Conservation (phyloP, 1,139 yeast genomes). For the Wickerhamomyces sp. region DNA sequence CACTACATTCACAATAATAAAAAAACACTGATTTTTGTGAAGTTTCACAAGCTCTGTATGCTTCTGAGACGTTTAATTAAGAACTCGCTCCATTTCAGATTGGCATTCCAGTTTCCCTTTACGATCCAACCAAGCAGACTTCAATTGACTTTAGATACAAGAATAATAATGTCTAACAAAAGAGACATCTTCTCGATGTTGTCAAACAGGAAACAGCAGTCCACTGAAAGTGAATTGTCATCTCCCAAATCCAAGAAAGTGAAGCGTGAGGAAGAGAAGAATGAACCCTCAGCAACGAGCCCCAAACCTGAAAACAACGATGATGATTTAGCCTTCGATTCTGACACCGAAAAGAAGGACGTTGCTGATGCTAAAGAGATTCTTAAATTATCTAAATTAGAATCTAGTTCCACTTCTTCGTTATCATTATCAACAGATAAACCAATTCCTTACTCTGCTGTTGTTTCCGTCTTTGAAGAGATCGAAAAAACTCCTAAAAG, state of each 20-base stretch:
- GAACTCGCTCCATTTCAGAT: too few species aligned
- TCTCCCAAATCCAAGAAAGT: background rate
- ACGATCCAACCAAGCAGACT: background rate
- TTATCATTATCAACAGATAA: constrained; percentile 4
- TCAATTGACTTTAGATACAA: background rate
- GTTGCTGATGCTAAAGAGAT: constrained; percentile 18
- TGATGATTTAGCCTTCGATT: constrained; percentile 18
- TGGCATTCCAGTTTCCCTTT: too few species aligned
- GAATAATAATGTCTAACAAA: constrained; percentile 5
- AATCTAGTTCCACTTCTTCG: background rate
- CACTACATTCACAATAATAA: background rate
- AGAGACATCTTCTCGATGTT: constrained; percentile 9
- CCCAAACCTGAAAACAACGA: constrained; percentile 7
- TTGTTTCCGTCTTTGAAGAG: constrained; percentile 67
- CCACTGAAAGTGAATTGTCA: background rate
- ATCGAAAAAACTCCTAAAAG: constrained; percentile 80
- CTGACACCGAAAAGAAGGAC: constrained; percentile 22
- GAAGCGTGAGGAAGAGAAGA: background rate
- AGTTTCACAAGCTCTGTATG: background rate
- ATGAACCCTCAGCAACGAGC: too few species aligned
- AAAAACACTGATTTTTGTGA: background rate
- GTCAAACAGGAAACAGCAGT: background rate
- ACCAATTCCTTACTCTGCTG: constrained; percentile 54
- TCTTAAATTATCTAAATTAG: constrained; percentile 9
- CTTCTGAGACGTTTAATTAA: background rate